Conservation (phyloP, 495 filamentous ascomycete genomes). For the Lentithecium fluviatile region DNA sequence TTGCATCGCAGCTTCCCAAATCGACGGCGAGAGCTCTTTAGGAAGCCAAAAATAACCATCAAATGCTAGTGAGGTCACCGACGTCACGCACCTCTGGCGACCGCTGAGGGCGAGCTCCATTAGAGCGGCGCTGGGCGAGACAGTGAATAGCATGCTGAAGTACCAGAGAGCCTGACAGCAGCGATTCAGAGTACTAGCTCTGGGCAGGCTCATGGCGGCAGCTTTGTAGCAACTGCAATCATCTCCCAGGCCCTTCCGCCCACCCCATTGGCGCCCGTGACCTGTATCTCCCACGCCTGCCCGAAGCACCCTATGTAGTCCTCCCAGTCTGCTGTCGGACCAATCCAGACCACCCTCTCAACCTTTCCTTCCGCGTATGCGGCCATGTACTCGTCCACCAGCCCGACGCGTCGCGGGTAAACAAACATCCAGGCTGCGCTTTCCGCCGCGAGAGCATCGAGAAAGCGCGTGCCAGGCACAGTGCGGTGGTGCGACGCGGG, state of each 20-base stretch:
- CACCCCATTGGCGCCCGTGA: constrained; percentile 11
- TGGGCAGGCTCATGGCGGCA: too few species aligned
- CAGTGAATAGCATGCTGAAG: too few species aligned
- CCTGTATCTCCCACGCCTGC: constrained; percentile 2
- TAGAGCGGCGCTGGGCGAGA: too few species aligned
- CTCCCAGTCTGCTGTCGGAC: constrained; percentile 50
- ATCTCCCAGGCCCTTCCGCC: constrained; percentile 27
- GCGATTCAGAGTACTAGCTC: too few species aligned
- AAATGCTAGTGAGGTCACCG: too few species aligned
- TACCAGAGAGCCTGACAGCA: too few species aligned
- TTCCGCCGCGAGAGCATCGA: constrained; percentile 40
- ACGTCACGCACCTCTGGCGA: too few species aligned
- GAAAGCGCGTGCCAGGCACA: constrained; percentile 49
- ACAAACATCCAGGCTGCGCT: constrained; percentile 56
- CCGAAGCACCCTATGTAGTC: constrained; percentile 41
- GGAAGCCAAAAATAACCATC: too few species aligned
- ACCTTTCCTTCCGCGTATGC: constrained; percentile 34
- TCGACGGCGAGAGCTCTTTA: too few species aligned
- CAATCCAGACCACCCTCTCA: constrained; percentile 52
- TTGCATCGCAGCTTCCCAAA: too few species aligned
- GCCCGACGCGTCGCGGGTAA: constrained; percentile 52
- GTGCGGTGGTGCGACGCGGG: constrained; percentile 44
- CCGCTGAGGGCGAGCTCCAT: too few species aligned
- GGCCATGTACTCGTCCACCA: constrained; percentile 50
- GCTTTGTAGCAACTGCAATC: constrained; percentile 15